These are phyloP conservation scores for Gymnopilus junonius DNA, from an alignment of 768 basidiomycete genomes.

Conservation along the genomic window DNA sequence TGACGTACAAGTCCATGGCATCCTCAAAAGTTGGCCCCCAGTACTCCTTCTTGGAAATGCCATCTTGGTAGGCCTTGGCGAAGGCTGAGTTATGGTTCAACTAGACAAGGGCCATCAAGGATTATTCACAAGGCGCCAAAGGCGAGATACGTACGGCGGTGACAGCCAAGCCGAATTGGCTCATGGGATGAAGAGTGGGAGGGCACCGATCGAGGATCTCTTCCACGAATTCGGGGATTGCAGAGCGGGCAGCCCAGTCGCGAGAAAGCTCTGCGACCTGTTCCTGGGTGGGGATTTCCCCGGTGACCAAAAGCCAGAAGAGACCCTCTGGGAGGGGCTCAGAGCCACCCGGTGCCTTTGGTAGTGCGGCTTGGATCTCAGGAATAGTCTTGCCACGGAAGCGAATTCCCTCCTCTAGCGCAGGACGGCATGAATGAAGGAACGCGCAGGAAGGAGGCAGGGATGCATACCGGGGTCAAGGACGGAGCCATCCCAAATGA, in stretches of 20 bases:
- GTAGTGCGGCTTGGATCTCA: constrained; percentile 84
- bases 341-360: constrained; percentile 85
- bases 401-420: constrained; percentile 91
- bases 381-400: constrained; percentile 97
- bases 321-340: constrained; percentile 94
- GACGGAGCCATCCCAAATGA: constrained; percentile 99
- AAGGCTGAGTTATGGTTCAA: constrained; percentile 96
- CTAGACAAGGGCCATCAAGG: constrained; percentile 36
- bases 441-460: not conserved
- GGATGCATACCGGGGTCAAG: constrained; percentile 78
- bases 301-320: constrained; percentile 95
- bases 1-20: constrained; percentile 76
- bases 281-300: constrained; percentile 90
- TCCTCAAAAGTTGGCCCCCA: constrained; percentile 95
- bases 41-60: constrained; percentile 94
- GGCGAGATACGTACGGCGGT: constrained; percentile 67
- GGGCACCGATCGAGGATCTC: constrained; percentile 94
- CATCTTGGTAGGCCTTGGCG: constrained; percentile 92
- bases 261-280: constrained; percentile 86
- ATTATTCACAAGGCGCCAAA: not conserved
- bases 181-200: constrained; percentile 96
- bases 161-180: constrained; percentile 95
- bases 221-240: constrained; percentile 94
- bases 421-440: constrained; percentile 2
- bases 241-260: constrained; percentile 94